Evolutionary conservation across 73 alveolate species (phyloP).

Genomic region (Paramecium primaurelia): DNA sequence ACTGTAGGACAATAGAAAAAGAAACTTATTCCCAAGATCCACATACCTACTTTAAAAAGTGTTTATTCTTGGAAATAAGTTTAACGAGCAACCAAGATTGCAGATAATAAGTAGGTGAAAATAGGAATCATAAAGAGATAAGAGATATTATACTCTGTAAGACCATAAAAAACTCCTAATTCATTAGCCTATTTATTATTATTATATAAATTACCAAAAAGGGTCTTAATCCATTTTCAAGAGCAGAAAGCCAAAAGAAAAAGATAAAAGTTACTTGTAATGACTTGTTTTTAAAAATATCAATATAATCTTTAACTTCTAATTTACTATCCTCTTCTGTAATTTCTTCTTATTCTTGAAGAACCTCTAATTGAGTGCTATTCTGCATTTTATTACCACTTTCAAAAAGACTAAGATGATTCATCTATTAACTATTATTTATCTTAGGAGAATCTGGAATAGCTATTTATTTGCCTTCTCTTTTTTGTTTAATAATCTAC

Average conservation of each 20-base stretch:
- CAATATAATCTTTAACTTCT: neutral
- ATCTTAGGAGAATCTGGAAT: neutral
- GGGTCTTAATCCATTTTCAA: conserved; percentile 18
- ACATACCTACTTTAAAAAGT: neutral
- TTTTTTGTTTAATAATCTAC: neutral
- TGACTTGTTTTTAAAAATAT: neutral
- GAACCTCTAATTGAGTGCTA: neutral
- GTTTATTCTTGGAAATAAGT: neutral
- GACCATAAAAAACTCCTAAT: neutral
- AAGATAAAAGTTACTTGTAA: neutral
- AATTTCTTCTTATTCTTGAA: neutral
- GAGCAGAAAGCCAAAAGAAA: neutral
- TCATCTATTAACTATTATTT: neutral
- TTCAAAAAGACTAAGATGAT: neutral
- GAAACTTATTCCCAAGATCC: neutral
- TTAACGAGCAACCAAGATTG: neutral
- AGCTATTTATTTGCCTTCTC: neutral
- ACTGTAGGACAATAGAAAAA: neutral
- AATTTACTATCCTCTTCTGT: neutral
- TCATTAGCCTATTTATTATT: neutral
- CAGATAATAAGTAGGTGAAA: neutral
- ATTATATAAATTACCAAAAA: neutral
- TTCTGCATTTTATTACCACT: neutral
- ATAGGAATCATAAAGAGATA: neutral
- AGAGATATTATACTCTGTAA: neutral